Conservation (phyloP, 176 grass and related monocot genomes). For the Musa itinerans region DNA sequence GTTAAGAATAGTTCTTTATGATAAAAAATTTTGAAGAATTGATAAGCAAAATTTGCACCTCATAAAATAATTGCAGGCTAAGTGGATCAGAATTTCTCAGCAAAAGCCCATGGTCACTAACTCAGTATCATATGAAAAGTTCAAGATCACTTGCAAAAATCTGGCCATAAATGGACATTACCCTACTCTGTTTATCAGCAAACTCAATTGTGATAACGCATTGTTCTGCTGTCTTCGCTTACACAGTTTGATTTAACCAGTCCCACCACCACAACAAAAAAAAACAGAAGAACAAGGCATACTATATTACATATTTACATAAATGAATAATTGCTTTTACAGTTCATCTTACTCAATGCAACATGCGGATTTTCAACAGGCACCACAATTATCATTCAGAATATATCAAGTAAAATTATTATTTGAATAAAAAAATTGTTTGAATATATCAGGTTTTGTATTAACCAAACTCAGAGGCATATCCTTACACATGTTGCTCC, state of each 20-base stretch:
- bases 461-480: not conserved
- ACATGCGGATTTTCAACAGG: not conserved
- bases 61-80: not conserved
- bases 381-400: not conserved
- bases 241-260: not conserved
- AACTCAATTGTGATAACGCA: not conserved
- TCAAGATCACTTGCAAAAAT: not conserved
- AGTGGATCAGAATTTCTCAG: not conserved
- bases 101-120: not conserved
- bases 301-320: not conserved
- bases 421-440: too few species aligned
- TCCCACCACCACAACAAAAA: not conserved
- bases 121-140: not conserved
- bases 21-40: too few species aligned
- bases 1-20: too few species aligned
- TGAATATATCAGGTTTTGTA: not conserved
- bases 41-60: too few species aligned
- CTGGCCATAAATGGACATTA: too few species aligned
- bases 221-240: not conserved
- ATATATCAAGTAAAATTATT: not conserved
- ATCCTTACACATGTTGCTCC: slow-evolving; percentile 78
- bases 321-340: not conserved
- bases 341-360: not conserved
- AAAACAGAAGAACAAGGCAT: not conserved
- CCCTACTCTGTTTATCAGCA: not conserved